Evolutionary conservation across 176 grass and related monocot genomes (phyloP).

Genomic region (Thalia dealbata): DNA sequence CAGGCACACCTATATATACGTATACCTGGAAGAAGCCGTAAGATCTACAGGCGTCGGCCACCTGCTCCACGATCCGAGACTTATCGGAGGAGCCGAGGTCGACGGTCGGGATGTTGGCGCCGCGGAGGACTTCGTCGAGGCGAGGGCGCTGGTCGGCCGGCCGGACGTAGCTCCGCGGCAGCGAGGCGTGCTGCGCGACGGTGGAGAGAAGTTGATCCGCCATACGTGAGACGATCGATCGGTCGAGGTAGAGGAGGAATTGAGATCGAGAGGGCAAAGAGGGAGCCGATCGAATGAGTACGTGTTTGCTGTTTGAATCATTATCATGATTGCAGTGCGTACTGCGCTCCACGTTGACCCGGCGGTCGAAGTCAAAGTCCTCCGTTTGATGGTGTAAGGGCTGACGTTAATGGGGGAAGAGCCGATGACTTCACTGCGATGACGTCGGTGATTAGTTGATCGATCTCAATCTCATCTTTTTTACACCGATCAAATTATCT

Average conservation of each 20-base stretch:
- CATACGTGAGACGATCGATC: not conserved
- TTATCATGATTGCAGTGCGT: no score
- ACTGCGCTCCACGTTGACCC: no score
- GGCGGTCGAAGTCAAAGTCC: no score
- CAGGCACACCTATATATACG: not conserved
- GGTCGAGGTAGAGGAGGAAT: not conserved
- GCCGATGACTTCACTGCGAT: no score
- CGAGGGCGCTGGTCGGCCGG: not conserved
- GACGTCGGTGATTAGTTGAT: no score
- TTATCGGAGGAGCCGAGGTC: not conserved
- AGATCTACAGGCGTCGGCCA: not conserved
- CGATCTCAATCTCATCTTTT: no score
- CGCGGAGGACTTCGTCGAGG: not conserved
- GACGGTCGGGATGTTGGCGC: not conserved
- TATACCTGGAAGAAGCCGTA: slow-evolving; percentile 3
- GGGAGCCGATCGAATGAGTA: no score
- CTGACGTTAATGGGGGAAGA: no score
- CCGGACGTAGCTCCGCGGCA: not conserved
- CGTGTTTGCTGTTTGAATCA: no score
- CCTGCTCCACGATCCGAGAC: not conserved
- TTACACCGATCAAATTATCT: no score
- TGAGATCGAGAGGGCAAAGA: not conserved
- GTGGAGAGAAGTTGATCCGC: not conserved
- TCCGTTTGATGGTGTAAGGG: no score
- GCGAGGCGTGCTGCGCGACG: not conserved